phyloP scores from a whole-genome alignment of 1,284 basidiomycete species.

The Apiotrichum veenhuisii region DNA sequence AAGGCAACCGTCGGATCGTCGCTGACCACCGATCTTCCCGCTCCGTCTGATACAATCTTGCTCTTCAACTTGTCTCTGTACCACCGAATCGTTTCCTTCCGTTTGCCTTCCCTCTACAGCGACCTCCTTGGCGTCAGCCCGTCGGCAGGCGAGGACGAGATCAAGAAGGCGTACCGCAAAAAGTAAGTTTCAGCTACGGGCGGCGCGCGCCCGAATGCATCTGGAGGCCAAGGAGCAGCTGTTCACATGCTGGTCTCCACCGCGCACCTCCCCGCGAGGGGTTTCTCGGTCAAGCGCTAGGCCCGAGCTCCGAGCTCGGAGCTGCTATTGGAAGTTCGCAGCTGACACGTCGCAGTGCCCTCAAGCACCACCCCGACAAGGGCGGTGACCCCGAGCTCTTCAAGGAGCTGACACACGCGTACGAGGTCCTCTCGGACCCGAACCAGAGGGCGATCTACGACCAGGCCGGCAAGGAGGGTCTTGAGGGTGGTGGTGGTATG shows the following conservation, averaged over 20 bases:
- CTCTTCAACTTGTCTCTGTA: not conserved
- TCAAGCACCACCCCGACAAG: constrained; percentile 91
- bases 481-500: constrained; percentile 78
- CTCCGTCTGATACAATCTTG: not conserved
- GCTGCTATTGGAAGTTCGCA: constrained; percentile 6
- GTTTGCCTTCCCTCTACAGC: constrained; percentile 25
- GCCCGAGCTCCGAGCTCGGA: constrained; percentile 18
- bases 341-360: constrained; percentile 58
- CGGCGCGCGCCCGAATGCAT: not conserved
- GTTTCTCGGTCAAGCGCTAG: not conserved
- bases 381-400: constrained; percentile 94
- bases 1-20: not conserved
- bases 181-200: constrained; percentile 56
- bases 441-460: constrained; percentile 86
- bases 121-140: constrained; percentile 78
- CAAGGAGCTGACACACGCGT: constrained; percentile 96
- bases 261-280: not conserved
- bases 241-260: too few species aligned
- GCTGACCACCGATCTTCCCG: not conserved
- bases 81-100: constrained; percentile 6
- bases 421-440: constrained; percentile 88
- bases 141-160: constrained; percentile 70
- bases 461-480: constrained; percentile 85
- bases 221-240: not conserved
- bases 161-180: constrained; percentile 94